A percentile compares a stretch with the other conserved stretches of the same genome.
phyloP scores from a whole-genome alignment of 306 rosid species.

The Medicago lupulina region DNA sequence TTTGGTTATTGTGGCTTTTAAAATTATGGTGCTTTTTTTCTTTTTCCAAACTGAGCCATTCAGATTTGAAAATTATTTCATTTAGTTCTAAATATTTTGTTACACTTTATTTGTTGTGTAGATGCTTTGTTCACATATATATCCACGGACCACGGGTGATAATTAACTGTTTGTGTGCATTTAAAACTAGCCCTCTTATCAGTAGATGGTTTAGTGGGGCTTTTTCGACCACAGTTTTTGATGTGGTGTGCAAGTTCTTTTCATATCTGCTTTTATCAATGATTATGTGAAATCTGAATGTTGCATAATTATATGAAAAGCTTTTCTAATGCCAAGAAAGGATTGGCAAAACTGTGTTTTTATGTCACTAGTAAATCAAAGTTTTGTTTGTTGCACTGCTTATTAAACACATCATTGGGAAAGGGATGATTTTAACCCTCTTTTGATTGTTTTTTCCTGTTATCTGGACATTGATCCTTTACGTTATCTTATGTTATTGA shows the following conservation, averaged over 20 bases:
- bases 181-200: too few species aligned
- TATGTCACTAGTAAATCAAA: neutral
- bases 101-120: neutral
- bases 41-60: neutral
- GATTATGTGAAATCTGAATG: too few species aligned
- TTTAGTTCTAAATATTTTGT: neutral
- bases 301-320: too few species aligned
- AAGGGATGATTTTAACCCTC: too few species aligned
- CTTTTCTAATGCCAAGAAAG: neutral
- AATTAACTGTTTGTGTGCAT: too few species aligned
- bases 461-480: slow-evolving; percentile 24
- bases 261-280: too few species aligned
- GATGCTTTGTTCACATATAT: neutral
- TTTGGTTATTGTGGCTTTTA: slow-evolving; percentile 17
- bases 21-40: neutral
- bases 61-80: slow-evolving; percentile 15
- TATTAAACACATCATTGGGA: too few species aligned
- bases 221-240: too few species aligned
- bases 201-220: too few species aligned
- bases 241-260: too few species aligned
- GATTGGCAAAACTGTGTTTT: neutral
- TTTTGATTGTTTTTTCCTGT: slow-evolving; percentile 5
- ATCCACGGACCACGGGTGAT: neutral
- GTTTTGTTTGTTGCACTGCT: neutral
- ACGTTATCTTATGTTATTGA: too few species aligned